Evolutionary conservation across 2,329 filamentous ascomycete genomes (phyloP).

Genomic region (Chaetothyriales sp.): DNA sequence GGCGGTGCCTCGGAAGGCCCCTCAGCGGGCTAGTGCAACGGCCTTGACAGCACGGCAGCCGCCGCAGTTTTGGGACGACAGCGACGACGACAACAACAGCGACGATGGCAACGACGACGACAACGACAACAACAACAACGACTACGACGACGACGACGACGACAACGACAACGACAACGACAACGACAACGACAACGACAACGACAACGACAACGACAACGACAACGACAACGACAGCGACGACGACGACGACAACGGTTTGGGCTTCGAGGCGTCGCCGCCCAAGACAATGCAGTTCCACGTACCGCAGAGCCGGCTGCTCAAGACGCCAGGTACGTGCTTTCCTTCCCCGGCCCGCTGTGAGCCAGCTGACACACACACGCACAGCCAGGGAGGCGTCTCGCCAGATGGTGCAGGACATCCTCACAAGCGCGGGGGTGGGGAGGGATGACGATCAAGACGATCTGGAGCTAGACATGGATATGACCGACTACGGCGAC

Average conservation of each 20-base stretch:
- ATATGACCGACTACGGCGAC: background rate
- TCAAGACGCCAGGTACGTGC: conserved; percentile 35
- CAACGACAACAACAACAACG: conserved; percentile 45
- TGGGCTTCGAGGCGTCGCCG: conserved; percentile 59
- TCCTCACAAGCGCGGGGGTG: conserved; percentile 32
- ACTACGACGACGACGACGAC: conserved; percentile 44
- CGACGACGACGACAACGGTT: conserved; percentile 44
- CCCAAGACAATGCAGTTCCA: conserved; percentile 57
- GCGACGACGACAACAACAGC: conserved; percentile 48
- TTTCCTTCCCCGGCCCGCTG: background rate
- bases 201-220: conserved; percentile 53
- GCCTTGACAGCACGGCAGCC: conserved; percentile 25
- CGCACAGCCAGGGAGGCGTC: conserved; percentile 37
- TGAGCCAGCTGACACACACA: background rate
- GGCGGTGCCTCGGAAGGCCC: conserved; percentile 45
- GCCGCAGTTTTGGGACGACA: conserved; percentile 56
- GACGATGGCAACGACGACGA: conserved; percentile 45
- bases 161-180: conserved; percentile 45
- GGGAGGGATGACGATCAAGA: conserved; percentile 6
- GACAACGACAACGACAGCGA: conserved; percentile 46
- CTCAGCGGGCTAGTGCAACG: conserved; percentile 11
- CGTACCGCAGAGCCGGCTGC: conserved; percentile 35
- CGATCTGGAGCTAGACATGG: conserved; percentile 11
- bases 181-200: conserved; percentile 55
- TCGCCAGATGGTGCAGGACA: conserved; percentile 35